Evolutionary conservation across 495 filamentous ascomycete species (phyloP).

Genomic region (Aspergillus nanangensis): DNA sequence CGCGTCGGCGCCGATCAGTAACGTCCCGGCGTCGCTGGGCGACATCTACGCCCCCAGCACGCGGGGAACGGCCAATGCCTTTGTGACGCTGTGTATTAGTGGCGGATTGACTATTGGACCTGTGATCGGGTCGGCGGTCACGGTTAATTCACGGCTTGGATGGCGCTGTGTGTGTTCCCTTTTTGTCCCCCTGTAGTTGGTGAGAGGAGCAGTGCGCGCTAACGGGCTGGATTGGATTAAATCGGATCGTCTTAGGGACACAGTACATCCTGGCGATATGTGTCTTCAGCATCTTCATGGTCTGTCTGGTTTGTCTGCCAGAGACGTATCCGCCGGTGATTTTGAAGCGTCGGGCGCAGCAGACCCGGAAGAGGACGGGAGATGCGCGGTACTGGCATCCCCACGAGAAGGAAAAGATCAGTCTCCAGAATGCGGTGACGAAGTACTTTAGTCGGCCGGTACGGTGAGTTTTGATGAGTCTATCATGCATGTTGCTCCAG

Average conservation of each 20-base stretch:
- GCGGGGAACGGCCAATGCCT: conserved; percentile 33
- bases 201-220: too few species aligned
- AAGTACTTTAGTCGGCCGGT: conserved; percentile 35
- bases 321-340: conserved; percentile 31
- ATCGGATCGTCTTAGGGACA: conserved; percentile 12
- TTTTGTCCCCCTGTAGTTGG: too few species aligned
- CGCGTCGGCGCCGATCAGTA: conserved; percentile 41
- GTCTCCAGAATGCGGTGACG: conserved; percentile 21
- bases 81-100: conserved; percentile 39
- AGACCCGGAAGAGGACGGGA: conserved; percentile 24
- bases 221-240: background rate
- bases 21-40: conserved; percentile 42
- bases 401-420: conserved; percentile 34
- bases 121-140: conserved; percentile 40
- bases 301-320: conserved; percentile 25
- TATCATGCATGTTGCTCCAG: background rate
- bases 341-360: conserved; percentile 26
- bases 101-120: conserved; percentile 43
- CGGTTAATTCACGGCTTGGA: conserved; percentile 29
- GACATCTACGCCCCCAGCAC: conserved; percentile 40
- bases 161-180: conserved; percentile 29
- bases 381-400: conserved; percentile 35
- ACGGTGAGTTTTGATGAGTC: too few species aligned
- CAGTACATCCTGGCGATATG: conserved; percentile 33
- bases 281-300: conserved; percentile 17